Conservation (phyloP, 1,284 basidiomycete genomes). For the Ustilago trichophora region DNA sequence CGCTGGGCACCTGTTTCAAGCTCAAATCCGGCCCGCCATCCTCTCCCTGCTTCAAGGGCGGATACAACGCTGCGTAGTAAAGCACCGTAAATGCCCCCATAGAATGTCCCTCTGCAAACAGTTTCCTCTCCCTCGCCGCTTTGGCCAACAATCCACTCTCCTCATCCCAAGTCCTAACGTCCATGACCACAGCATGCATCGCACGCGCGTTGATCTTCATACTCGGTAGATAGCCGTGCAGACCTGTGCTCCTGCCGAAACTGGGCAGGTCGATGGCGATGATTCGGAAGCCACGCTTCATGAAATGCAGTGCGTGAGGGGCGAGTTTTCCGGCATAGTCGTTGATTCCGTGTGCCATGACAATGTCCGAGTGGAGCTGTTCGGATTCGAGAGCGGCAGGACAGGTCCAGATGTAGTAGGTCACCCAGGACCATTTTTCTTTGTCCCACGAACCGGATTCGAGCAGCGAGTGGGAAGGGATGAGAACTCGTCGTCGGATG, state of each 20-base stretch:
- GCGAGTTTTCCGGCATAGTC: conserved; percentile 66
- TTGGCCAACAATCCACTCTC: conserved; percentile 22
- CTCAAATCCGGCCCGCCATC: conserved; percentile 38
- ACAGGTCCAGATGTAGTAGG: conserved; percentile 61
- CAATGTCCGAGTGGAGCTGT: conserved; percentile 52
- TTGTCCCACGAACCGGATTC: conserved; percentile 39
- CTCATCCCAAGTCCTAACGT: conserved; percentile 63
- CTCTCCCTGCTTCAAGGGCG: conserved; percentile 40
- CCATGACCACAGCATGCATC: conserved; percentile 69
- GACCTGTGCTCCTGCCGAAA: conserved; percentile 67
- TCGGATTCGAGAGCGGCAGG: conserved; percentile 37
- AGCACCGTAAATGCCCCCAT: conserved; percentile 68
- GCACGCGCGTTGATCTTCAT: conserved; percentile 68
- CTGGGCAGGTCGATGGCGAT: conserved; percentile 70
- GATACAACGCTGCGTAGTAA: conserved; percentile 63
- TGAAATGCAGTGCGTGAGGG: conserved; percentile 68
- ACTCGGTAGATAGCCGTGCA: conserved; percentile 69
- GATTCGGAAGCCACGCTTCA: conserved; percentile 69
- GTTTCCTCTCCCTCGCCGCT: conserved; percentile 49
- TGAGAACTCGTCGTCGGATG: conserved; percentile 46
- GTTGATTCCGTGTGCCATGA: conserved; percentile 63
- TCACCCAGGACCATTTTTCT: conserved; percentile 47
- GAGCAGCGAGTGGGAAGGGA: conserved; percentile 40
- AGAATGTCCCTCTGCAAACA: conserved; percentile 67
- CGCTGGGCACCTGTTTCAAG: conserved; percentile 31